phyloP scores from a whole-genome alignment of 768 basidiomycete genomes.

The Serendipita sp. region DNA sequence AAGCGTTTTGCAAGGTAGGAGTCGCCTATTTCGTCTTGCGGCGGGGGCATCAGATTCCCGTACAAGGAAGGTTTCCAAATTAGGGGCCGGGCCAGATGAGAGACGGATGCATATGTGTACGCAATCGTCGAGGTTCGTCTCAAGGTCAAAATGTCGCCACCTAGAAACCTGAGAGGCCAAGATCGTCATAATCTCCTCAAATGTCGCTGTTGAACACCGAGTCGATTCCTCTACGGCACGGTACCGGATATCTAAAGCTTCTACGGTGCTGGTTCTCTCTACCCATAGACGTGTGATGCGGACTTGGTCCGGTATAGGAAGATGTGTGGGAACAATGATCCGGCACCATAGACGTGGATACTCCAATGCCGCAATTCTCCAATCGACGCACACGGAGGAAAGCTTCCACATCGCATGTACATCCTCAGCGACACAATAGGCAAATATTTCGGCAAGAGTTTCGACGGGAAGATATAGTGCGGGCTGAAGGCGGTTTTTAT shows the following conservation, averaged over 20 bases:
- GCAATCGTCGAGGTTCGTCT: conserved; percentile 4
- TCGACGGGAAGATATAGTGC: not conserved
- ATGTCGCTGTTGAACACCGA: not conserved
- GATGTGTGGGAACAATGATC: not conserved
- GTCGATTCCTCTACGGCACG: conserved; percentile 1
- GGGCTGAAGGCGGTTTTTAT: conserved; percentile 4
- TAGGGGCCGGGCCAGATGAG: not conserved
- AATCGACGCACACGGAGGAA: conserved; percentile 3
- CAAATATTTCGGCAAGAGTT: conserved; percentile 2
- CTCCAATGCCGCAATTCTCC: not conserved
- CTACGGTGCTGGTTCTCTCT: not conserved
- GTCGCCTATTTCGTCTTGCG: not conserved
- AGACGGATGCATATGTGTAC: not conserved
- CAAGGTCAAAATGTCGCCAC: conserved; percentile 5
- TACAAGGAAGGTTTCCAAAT: conserved; percentile 4
- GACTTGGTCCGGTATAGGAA: not conserved
- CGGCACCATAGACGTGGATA: conserved; percentile 2
- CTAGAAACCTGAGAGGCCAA: not conserved
- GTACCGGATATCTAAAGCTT: not conserved
- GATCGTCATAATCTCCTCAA: conserved; percentile 2
- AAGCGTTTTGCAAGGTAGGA: conserved; percentile 2
- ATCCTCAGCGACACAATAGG: not conserved
- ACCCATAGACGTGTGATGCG: conserved; percentile 5
- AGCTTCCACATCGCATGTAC: not conserved
- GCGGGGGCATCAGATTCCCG: not conserved